Evolutionary conservation across 345 rosid genomes (phyloP).

Genomic region (Luvunga scandens): DNA sequence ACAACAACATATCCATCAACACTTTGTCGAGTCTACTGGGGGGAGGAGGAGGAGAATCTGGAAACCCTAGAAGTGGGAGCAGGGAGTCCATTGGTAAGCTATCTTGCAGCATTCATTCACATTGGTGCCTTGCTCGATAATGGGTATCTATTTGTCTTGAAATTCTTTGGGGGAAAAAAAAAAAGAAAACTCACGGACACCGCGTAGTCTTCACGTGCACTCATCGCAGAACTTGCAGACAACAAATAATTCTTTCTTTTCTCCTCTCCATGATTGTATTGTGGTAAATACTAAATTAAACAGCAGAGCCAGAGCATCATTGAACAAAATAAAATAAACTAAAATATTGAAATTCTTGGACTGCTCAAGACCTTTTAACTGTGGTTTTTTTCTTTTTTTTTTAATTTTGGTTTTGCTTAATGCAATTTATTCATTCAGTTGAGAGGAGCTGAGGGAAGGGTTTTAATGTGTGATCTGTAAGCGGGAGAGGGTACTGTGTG

Average conservation of each 20-base stretch:
- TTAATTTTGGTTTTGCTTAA: not conserved
- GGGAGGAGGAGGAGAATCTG: not conserved
- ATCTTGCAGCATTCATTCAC: not conserved
- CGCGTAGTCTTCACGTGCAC: conserved; percentile 51
- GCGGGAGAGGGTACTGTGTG: not conserved
- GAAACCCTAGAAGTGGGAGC: not conserved
- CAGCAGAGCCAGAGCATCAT: too few species aligned
- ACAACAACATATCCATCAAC: too few species aligned
- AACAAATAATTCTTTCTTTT: conserved; percentile 16
- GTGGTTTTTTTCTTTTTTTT: not conserved
- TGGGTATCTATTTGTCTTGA: conserved; percentile 27
- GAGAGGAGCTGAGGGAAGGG: not conserved
- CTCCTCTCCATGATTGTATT: conserved; percentile 22
- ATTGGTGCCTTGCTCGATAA: conserved; percentile 4
- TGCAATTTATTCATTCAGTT: too few species aligned
- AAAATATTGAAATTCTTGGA: conserved; percentile 10
- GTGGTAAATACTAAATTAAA: too few species aligned
- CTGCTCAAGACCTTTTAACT: conserved; percentile 11
- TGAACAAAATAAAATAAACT: too few species aligned
- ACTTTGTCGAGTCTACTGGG: too few species aligned
- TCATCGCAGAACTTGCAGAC: conserved; percentile 30
- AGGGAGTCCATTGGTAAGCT: not conserved
- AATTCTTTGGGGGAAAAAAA: conserved; percentile 17
- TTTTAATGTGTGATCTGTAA: not conserved
- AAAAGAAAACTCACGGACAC: conserved; percentile 41